A percentile compares a stretch with the other conserved stretches of the same genome.
These are phyloP conservation scores for Sideroxylon spinosum DNA, from an alignment of 179 eudicot genomes.

Conservation along the genomic window DNA sequence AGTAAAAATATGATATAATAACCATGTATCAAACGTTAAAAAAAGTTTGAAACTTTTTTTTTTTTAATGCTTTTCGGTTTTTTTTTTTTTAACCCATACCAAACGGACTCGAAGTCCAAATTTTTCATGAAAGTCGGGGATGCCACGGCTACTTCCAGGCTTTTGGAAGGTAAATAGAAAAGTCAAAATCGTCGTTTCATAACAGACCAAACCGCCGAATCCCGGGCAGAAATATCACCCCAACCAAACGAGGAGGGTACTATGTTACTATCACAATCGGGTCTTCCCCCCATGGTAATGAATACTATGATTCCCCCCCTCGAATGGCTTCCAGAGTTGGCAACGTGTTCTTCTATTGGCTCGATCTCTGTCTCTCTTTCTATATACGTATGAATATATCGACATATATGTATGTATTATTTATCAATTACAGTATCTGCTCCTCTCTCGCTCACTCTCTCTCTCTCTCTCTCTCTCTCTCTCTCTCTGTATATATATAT, in stretches of 20 bases:
- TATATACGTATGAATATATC: neutral
- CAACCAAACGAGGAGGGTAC: neutral
- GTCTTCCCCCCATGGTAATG: neutral
- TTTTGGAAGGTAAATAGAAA: neutral
- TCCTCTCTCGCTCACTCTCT: neutral
- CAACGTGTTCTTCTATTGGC: conserved; percentile 43
- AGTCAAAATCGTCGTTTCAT: neutral
- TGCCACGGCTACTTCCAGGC: neutral
- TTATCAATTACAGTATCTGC: neutral
- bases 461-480: conserved; percentile 18
- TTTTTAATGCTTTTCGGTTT: no score
- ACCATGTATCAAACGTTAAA: no score
- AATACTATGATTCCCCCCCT: neutral
- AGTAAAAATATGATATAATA: no score
- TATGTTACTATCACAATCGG: neutral
- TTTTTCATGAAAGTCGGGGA: no score
- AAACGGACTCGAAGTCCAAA: no score
- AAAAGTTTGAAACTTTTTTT: no score
- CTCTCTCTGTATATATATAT: neutral
- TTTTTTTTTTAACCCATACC: no score
- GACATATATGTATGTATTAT: conserved; percentile 4
- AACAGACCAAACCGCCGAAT: neutral
- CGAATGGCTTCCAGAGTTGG: conserved; percentile 81
- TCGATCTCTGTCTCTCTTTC: neutral
- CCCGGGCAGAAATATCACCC: neutral